Evolutionary conservation across 306 rosid genomes (phyloP), one percentile per base, ranked within the genome.

Genomic region (Lotus japonicus): DNA sequence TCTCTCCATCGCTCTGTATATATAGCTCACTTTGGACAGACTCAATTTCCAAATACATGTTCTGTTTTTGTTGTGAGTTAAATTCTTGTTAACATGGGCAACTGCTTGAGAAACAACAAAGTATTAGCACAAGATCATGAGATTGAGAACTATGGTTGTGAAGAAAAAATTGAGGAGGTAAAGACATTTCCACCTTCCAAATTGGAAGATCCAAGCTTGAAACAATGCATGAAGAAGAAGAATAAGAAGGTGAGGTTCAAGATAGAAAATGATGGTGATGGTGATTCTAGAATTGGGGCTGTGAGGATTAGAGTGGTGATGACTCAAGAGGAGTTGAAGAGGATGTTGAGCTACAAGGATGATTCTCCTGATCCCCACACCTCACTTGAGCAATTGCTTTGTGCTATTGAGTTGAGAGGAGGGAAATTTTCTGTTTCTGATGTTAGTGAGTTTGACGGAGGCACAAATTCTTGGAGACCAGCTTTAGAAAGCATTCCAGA

Each of bases 1-100:
- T 72, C 69, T 58, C 75, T 9, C 35, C 44, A 36, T 28, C 36
- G 14, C 58, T 58, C 26, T 54, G 6, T 72, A 69, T 66, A 50
- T 70, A 58, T 68, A n/a, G 1, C 26, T 59, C 71, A 28, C 17
- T 36, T 55, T 46, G 36, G 11, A 15, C 11, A 7, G 18, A 61
- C 42, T 11, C 58, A n/a, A n/a, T 68, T 48, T 71, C 69, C 64
- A n/a, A n/a, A n/a, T n/a, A n/a, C 60, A 9, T 39, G 11, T 23
- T 13, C 2, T 45, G 16, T 12, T 44, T 52, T 11, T 53, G 21
- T 10, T 36, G 45, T 57, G 9, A 23, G 12, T 68, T n/a, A n/a
- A n/a, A n/a, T n/a, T n/a, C n/a, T n/a, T n/a, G n/a, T n/a, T 60
- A 5, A 68, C 33, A 89, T 92, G 98, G 98, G 98, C 9, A 92